Percentiles rank a stretch among this genome's conserved stretches.
phyloP scores from a whole-genome alignment of 495 filamentous ascomycete species.

The Penicillium maclennaniae region DNA sequence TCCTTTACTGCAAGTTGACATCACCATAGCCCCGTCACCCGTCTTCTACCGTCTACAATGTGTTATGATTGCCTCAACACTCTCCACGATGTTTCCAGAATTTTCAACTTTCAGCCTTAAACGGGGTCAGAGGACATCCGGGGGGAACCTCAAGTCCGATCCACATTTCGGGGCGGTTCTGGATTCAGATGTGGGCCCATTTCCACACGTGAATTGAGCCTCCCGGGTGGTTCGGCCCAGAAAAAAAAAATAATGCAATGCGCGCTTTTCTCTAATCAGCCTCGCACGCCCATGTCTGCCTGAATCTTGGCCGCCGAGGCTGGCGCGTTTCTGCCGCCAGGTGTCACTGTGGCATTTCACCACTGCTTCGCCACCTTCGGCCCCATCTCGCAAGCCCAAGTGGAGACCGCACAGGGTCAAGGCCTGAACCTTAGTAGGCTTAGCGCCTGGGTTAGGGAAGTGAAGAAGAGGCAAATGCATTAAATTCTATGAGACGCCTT shows the following conservation, averaged over 20 bases:
- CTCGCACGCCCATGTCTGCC: not conserved
- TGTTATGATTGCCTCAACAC: not conserved
- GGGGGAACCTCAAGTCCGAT: not conserved
- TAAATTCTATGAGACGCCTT: not conserved
- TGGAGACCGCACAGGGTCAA: not conserved
- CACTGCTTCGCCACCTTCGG: not conserved
- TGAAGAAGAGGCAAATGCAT: not conserved
- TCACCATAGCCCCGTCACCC: not conserved
- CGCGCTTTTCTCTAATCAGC: not conserved
- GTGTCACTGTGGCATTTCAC: not conserved
- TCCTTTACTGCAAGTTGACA: not conserved
- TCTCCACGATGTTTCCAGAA: no score
- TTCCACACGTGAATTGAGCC: slow-evolving; percentile 14
- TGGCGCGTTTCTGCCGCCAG: not conserved
- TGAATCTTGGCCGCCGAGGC: not conserved
- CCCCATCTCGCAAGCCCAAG: not conserved
- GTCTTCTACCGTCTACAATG: not conserved
- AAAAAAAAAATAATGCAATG: not conserved
- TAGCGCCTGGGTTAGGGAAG: not conserved
- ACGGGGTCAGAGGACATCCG: not conserved
- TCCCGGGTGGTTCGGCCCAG: slow-evolving; percentile 11
- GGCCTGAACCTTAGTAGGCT: not conserved
- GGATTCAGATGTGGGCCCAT: not conserved
- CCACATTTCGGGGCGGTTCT: not conserved
- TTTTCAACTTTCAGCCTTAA: not conserved